Evolutionary conservation across 1,139 yeast genomes (phyloP).

Genomic region (Hyphopichia pseudoburtonii): DNA sequence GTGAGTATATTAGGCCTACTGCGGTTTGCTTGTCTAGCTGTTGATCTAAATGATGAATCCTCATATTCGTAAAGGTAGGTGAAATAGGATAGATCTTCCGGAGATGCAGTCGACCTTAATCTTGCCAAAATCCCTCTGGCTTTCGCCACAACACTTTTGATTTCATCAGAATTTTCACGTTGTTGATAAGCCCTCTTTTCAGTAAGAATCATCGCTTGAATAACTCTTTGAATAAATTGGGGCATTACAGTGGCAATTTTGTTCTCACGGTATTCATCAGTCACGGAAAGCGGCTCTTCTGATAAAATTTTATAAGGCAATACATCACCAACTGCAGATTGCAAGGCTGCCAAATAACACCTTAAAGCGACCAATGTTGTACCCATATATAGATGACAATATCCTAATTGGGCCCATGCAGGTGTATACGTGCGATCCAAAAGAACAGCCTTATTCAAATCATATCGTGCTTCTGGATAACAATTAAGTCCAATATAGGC

Average conservation of each 20-base stretch:
- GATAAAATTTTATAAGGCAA: conserved; percentile 23
- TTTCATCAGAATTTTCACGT: conserved; percentile 21
- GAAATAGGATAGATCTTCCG: conserved; percentile 29
- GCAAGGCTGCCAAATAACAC: conserved; percentile 35
- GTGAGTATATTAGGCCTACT: conserved; percentile 38
- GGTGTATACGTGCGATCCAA: conserved; percentile 38
- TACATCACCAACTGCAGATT: conserved; percentile 31
- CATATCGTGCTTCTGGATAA: conserved; percentile 41
- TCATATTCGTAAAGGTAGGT: conserved; percentile 26
- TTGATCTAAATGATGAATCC: conserved; percentile 26
- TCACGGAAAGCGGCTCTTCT: not conserved
- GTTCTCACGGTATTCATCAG: conserved; percentile 21
- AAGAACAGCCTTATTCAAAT: conserved; percentile 33
- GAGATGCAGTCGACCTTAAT: conserved; percentile 23
- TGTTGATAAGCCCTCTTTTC: conserved; percentile 45
- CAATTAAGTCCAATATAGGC: conserved; percentile 46
- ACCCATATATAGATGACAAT: conserved; percentile 47
- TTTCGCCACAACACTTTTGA: conserved; percentile 23
- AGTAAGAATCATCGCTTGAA: conserved; percentile 37
- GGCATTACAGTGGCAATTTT: conserved; percentile 31
- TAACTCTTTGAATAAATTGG: conserved; percentile 39
- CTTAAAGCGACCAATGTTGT: conserved; percentile 31
- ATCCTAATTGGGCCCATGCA: conserved; percentile 49
- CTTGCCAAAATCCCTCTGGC: conserved; percentile 29
- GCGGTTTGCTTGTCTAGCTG: conserved; percentile 35